These are phyloP conservation scores for Cucurbitaria berberidis DNA, from an alignment of 2,329 filamentous ascomycete genomes.

Conservation along the genomic window DNA sequence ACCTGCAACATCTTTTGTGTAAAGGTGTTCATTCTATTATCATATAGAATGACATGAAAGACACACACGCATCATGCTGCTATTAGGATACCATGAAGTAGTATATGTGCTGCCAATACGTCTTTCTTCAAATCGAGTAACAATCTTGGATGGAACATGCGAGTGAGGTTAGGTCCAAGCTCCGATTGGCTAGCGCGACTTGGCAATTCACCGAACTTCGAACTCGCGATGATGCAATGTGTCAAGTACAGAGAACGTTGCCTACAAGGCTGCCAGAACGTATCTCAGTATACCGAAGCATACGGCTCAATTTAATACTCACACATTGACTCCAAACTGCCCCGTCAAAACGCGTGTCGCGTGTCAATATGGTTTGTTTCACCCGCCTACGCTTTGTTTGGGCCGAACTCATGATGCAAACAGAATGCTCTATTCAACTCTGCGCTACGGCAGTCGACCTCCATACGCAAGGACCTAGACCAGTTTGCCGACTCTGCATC, in stretches of 20 bases:
- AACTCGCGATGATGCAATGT: constrained; percentile 41
- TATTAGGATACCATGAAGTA: too few species aligned
- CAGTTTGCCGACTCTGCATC: constrained; percentile 67
- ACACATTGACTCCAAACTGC: not conserved
- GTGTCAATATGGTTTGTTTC: constrained; percentile 28
- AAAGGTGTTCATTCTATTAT: too few species aligned
- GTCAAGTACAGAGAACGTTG: constrained; percentile 31
- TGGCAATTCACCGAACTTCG: constrained; percentile 19
- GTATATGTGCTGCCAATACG: too few species aligned
- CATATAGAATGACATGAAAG: too few species aligned
- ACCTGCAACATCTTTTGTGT: too few species aligned
- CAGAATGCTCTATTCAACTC: constrained; percentile 87
- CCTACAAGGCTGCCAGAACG: constrained; percentile 20
- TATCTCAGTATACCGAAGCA: not conserved
- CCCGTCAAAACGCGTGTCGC: not conserved
- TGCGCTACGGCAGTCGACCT: constrained; percentile 81
- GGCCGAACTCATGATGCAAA: constrained; percentile 15
- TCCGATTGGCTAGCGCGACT: constrained; percentile 6
- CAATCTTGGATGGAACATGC: too few species aligned
- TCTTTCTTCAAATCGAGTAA: too few species aligned
- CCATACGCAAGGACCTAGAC: constrained; percentile 77
- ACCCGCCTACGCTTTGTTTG: not conserved
- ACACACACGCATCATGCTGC: too few species aligned
- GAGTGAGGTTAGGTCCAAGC: not conserved
- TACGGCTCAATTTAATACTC: not conserved